These are phyloP conservation scores for Salvia hispanica DNA, from an alignment of 257 asterid species.

Conservation along the genomic window DNA sequence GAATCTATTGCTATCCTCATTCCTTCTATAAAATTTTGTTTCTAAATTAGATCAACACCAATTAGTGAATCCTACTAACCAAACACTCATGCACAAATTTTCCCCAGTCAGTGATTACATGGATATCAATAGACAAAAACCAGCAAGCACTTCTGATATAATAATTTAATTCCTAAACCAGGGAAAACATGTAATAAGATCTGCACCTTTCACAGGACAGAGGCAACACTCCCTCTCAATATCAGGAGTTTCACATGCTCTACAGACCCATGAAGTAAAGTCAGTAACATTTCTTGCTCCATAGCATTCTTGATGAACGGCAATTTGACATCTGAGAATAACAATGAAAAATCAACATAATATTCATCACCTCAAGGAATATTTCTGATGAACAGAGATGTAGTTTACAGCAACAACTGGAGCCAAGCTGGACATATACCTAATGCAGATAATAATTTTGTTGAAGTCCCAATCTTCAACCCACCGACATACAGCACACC, in stretches of 20 bases:
- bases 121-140: not conserved
- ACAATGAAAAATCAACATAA: slow-evolving; percentile 31
- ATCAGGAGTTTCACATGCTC: slow-evolving; percentile 95
- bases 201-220: slow-evolving; percentile 96
- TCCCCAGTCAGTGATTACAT: not conserved
- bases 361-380: slow-evolving; percentile 16
- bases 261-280: slow-evolving; percentile 98
- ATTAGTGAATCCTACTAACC: slow-evolving; percentile 25
- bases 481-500: slow-evolving; percentile 99
- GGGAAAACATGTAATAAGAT: slow-evolving; percentile 17
- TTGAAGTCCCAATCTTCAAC: slow-evolving; percentile 99
- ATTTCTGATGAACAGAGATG: slow-evolving; percentile 2
- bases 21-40: slow-evolving; percentile 13
- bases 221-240: slow-evolving; percentile 96
- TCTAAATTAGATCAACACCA: slow-evolving; percentile 10
- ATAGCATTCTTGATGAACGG: slow-evolving; percentile 99
- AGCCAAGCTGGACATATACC: slow-evolving; percentile 39
- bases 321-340: slow-evolving; percentile 87
- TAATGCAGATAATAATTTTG: slow-evolving; percentile 76
- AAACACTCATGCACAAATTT: slow-evolving; percentile 17
- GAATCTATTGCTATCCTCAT: slow-evolving; percentile 11
- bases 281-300: slow-evolving; percentile 94
- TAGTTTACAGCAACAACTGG: slow-evolving; percentile 9
- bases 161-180: slow-evolving; percentile 18
- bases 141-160: not conserved